Conservation (phyloP, 768 basidiomycete species). For the Suillus alpinus region DNA sequence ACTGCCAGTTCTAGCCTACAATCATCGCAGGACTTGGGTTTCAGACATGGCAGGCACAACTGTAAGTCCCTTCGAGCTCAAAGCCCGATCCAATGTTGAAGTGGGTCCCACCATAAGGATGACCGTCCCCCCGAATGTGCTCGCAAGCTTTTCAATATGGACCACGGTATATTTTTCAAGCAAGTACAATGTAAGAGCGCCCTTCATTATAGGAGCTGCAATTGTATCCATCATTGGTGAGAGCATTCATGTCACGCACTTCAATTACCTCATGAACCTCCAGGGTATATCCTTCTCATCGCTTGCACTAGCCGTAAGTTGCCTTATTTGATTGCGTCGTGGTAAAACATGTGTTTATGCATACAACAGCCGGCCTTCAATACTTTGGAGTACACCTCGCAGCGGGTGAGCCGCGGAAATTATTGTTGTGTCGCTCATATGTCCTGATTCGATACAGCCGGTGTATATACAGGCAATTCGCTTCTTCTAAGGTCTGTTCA, state of each 20-base stretch:
- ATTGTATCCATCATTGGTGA: constrained; percentile 50
- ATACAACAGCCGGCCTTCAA: constrained; percentile 43
- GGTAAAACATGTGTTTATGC: not conserved
- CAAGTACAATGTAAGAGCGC: constrained; percentile 42
- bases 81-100: not conserved
- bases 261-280: not conserved
- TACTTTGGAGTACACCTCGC: constrained; percentile 58
- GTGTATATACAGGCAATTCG: constrained; percentile 57
- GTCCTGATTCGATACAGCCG: constrained; percentile 26
- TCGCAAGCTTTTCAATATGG: constrained; percentile 51
- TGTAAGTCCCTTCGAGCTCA: constrained; percentile 34
- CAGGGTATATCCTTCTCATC: constrained; percentile 58
- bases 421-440: not conserved
- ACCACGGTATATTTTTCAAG: constrained; percentile 51
- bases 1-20: constrained; percentile 41
- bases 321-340: not conserved
- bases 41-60: constrained; percentile 56
- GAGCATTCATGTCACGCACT: constrained; percentile 3
- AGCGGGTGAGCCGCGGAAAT: constrained; percentile 22
- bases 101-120: constrained; percentile 34
- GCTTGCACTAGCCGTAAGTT: constrained; percentile 43
- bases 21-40: constrained; percentile 60
- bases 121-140: constrained; percentile 56
- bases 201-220: constrained; percentile 51
- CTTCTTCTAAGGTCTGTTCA: constrained; percentile 47